Percentiles rank a stretch among this genome's conserved stretches.
These are phyloP conservation scores for Scleroderma citrinum DNA, from an alignment of 768 basidiomycete genomes.

Conservation along the genomic window DNA sequence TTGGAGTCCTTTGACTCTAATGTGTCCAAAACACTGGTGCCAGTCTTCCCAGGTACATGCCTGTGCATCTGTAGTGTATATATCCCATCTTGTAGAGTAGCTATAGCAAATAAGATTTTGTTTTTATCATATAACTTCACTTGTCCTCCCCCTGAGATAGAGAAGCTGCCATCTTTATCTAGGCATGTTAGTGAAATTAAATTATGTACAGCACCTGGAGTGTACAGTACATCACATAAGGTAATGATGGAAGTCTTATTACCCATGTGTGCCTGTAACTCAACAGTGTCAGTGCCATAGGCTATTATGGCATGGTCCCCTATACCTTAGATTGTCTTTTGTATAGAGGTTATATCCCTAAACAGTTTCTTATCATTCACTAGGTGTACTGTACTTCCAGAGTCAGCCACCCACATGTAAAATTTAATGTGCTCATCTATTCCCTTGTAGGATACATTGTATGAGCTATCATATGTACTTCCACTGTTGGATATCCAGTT, in stretches of 20 bases:
- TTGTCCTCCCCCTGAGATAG: background rate
- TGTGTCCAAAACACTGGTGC: too few species aligned
- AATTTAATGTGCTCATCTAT: background rate
- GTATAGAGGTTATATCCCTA: background rate
- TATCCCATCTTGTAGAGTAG: too few species aligned
- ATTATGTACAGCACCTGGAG: conserved; percentile 1
- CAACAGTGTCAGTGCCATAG: background rate
- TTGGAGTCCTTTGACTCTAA: too few species aligned
- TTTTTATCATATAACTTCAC: background rate
- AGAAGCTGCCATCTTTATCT: background rate
- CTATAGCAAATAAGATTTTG: background rate
- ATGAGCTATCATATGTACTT: background rate
- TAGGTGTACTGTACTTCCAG: background rate
- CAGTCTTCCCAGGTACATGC: too few species aligned
- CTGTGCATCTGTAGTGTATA: too few species aligned
- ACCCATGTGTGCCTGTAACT: too few species aligned
- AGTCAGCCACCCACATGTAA: background rate
- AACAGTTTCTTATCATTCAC: background rate
- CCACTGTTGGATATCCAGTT: background rate
- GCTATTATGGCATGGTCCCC: background rate
- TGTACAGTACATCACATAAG: background rate
- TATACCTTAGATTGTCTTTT: background rate
- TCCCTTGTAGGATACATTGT: background rate
- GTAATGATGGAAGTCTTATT: background rate
- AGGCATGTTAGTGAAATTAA: background rate